phyloP scores from a whole-genome alignment of 805 yeast genomes.

The Scheffersomyces lignosus region DNA sequence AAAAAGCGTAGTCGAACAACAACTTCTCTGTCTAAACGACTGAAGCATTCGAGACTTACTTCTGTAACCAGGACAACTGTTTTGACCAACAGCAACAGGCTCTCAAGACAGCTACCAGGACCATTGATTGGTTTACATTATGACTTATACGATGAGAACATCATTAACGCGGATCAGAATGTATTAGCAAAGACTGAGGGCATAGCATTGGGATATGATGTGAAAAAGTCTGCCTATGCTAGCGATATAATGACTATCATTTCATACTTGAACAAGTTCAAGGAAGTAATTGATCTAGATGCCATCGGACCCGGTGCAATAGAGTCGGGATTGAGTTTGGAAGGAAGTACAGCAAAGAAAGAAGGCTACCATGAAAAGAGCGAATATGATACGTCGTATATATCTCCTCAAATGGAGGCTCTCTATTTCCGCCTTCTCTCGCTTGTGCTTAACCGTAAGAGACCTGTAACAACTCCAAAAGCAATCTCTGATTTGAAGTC shows the following conservation, averaged over 20 bases:
- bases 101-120: conserved; percentile 38
- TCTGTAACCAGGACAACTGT: conserved; percentile 28
- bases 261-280: conserved; percentile 32
- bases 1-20: no score
- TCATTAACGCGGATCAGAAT: conserved; percentile 17
- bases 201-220: conserved; percentile 38
- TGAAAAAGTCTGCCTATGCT: conserved; percentile 24
- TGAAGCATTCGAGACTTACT: not conserved
- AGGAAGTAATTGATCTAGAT: conserved; percentile 20
- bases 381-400: conserved; percentile 8
- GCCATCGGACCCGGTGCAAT: conserved; percentile 38
- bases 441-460: conserved; percentile 38
- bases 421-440: conserved; percentile 33
- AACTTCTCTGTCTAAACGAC: not conserved
- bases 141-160: conserved; percentile 39
- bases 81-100: conserved; percentile 24
- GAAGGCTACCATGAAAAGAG: conserved; percentile 1
- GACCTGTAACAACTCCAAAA: conserved; percentile 20
- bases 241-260: conserved; percentile 34
- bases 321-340: conserved; percentile 35
- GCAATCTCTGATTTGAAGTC: conserved; percentile 38
- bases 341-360: conserved; percentile 3
- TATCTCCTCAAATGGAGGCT: conserved; percentile 32
- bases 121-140: conserved; percentile 37
- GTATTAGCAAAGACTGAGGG: conserved; percentile 16